Evolutionary conservation across 2,329 filamentous ascomycete genomes (phyloP), one percentile per base, ranked within the genome.

Genomic region (Fonsecaea monophora): DNA sequence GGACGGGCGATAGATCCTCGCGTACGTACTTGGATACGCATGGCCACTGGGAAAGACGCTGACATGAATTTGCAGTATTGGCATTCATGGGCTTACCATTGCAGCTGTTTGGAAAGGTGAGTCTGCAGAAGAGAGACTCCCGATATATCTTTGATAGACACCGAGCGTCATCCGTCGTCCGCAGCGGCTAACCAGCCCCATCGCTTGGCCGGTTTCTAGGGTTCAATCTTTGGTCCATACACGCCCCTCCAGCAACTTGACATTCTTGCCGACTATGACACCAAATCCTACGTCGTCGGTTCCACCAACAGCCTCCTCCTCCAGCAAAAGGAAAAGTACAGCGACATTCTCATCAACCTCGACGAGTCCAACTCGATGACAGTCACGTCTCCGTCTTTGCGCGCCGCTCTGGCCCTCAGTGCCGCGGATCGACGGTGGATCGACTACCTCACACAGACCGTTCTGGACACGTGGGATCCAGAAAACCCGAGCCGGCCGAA

Each of bases 391-490:
- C 82, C 90, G 1, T 91, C 92, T 4, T 83, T 99, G 13, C 89
- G 90, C 57, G 81, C 84, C 42, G 93, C 93, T 0, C 83, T 98
- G 4, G 80, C 87, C 0, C 86, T 99, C 2, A 95, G 95, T 0
- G 89, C 89, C 9, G 91, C 95, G 0, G 95, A 99, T 76, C 87
- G 95, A 66, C 86, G 95, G 65, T 99, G 95, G 94, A 97, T 99
- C 72, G 95, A 99, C 79, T 94, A 93, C 73, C 85, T 99, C 62
- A 96, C 93, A 0, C 92, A 97, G 74, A 91, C 93, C 45, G 92
- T 99, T 25, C 92, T 95, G 74, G 93, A 98, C 71, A 97, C 95
- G 0, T 99, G 95, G 95, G 95, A 99, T 76, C 92, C 97, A 50
- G 83, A 88, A 4, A 94, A 98, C 74, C 95, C 95, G 0, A 87